phyloP scores from a whole-genome alignment of 495 filamentous ascomycete genomes.

The Cairneyella variabilis region DNA sequence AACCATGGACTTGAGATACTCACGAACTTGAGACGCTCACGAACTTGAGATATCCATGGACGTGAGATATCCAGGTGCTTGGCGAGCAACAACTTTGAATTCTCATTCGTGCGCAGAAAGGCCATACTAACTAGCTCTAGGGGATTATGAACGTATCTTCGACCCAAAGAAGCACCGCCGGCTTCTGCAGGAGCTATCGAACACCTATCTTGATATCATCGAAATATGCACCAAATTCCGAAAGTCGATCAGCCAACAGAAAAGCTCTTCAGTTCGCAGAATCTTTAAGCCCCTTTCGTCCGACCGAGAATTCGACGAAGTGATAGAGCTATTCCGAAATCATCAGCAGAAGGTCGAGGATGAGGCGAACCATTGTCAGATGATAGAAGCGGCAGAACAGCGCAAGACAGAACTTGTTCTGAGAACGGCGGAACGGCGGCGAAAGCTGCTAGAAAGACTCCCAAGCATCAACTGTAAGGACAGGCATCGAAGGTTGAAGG shows the following conservation, averaged over 20 bases:
- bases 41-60: no score
- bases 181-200: constrained; percentile 30
- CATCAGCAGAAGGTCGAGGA: constrained; percentile 28
- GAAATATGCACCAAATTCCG: constrained; percentile 34
- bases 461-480: constrained; percentile 11
- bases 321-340: constrained; percentile 22
- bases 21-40: no score
- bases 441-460: constrained; percentile 4
- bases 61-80: no score
- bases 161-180: constrained; percentile 27
- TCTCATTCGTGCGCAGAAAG: not conserved
- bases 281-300: constrained; percentile 8
- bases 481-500: constrained; percentile 15
- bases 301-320: constrained; percentile 20
- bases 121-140: not conserved
- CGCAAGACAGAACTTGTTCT: not conserved
- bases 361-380: constrained; percentile 29
- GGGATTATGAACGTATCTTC: constrained; percentile 11
- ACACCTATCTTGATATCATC: constrained; percentile 36
- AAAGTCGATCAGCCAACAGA: constrained; percentile 24
- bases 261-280: constrained; percentile 9
- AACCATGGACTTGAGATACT: no score
- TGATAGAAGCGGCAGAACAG: constrained; percentile 24
- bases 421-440: not conserved
- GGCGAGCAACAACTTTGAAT: not conserved